These are phyloP conservation scores for Chrysanthemum seticuspe DNA, from an alignment of 129 eudicot genomes.

Conservation along the genomic window DNA sequence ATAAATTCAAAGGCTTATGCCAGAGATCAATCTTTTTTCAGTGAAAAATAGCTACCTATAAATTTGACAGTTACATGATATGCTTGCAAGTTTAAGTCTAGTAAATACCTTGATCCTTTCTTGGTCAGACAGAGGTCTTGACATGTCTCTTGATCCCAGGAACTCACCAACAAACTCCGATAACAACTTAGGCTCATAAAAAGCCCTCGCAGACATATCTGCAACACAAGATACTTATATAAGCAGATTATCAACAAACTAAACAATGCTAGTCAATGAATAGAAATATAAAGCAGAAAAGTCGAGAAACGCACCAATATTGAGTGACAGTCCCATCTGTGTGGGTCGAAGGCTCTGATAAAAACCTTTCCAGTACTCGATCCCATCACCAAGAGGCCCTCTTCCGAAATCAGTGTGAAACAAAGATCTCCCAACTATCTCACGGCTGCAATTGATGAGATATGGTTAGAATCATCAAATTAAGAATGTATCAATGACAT, in stretches of 20 bases:
- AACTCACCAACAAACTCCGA: constrained; percentile 42
- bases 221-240: not conserved
- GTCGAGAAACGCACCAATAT: constrained; percentile 41
- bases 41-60: not conserved
- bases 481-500: no score
- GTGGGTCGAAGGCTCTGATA: constrained; percentile 83
- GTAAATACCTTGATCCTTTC: constrained; percentile 59
- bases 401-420: constrained; percentile 40
- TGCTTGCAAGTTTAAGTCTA: not conserved
- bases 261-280: not conserved
- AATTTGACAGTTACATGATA: not conserved
- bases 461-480: not conserved
- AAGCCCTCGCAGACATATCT: constrained; percentile 80
- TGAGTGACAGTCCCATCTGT: constrained; percentile 81
- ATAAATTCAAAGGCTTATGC: not conserved
- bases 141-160: constrained; percentile 30
- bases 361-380: constrained; percentile 70
- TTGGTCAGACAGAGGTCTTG: constrained; percentile 52
- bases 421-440: constrained; percentile 60
- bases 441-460: constrained; percentile 38
- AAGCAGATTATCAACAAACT: not conserved
- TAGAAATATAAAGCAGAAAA: not conserved
- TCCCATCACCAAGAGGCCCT: constrained; percentile 59
- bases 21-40: no score
- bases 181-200: constrained; percentile 40